These are phyloP conservation scores for Blastobotrys elegans DNA, from an alignment of 1,139 yeast genomes.

Conservation along the genomic window DNA sequence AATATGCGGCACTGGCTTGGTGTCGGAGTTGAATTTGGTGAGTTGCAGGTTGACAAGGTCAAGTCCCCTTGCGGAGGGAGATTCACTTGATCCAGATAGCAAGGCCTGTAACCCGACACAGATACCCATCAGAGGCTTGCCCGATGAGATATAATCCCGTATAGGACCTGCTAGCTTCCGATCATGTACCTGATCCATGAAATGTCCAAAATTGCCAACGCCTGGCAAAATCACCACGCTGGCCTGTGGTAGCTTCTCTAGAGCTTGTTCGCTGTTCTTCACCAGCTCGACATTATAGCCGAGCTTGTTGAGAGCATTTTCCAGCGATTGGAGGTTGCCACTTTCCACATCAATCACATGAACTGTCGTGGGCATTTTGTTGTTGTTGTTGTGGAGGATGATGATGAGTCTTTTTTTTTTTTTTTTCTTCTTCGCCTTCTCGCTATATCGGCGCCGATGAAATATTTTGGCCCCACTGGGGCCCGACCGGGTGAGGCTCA, in stretches of 20 bases:
- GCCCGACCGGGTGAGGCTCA: no score
- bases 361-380: constrained; percentile 39
- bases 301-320: constrained; percentile 73
- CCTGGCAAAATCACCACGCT: constrained; percentile 62
- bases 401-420: background rate
- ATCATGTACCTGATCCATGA: constrained; percentile 61
- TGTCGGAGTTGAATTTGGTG: constrained; percentile 52
- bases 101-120: constrained; percentile 93
- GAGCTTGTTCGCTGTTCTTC: constrained; percentile 30
- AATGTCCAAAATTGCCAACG: constrained; percentile 95
- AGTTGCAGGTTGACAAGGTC: constrained; percentile 48
- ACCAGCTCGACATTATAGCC: constrained; percentile 55
- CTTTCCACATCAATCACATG: constrained; percentile 91
- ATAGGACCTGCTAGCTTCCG: constrained; percentile 65
- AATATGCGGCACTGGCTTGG: constrained; percentile 88
- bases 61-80: constrained; percentile 57
- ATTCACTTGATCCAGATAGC: constrained; percentile 70
- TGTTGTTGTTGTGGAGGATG: background rate
- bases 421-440: no score
- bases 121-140: constrained; percentile 87
- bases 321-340: constrained; percentile 85
- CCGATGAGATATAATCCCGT: constrained; percentile 57
- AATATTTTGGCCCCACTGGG: no score
- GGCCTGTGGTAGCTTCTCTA: constrained; percentile 28
- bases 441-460: no score